Conservation (phyloP, 179 eudicot genomes). For the Corrigiola litoralis region DNA sequence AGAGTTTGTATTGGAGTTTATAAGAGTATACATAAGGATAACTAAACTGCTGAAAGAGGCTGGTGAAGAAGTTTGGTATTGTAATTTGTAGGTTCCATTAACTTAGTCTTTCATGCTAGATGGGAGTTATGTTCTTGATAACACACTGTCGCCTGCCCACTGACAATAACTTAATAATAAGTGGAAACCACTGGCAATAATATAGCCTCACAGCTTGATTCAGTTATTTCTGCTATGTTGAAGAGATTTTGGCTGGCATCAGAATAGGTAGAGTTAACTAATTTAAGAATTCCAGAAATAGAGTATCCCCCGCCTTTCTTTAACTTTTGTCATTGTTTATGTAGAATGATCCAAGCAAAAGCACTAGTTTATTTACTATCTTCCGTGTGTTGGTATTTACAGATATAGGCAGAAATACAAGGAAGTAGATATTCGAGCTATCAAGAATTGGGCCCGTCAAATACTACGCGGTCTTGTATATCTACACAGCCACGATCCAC, state of each 20-base stretch:
- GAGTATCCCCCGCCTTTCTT: neutral
- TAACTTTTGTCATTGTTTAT: neutral
- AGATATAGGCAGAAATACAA: conserved; percentile 64
- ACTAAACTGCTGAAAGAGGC: too few species aligned
- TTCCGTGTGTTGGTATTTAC: too few species aligned
- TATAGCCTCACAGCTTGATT: too few species aligned
- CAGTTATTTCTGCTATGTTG: neutral
- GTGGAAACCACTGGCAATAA: too few species aligned
- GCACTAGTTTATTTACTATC: too few species aligned
- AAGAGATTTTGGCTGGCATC: neutral
- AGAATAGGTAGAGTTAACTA: neutral
- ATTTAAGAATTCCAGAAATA: neutral
- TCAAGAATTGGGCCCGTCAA: conserved; percentile 73
- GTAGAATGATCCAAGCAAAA: neutral
- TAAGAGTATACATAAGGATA: neutral
- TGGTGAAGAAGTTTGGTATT: too few species aligned
- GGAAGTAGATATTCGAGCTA: conserved; percentile 45
- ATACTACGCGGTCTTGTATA: conserved; percentile 59
- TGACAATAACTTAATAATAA: too few species aligned
- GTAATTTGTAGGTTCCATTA: too few species aligned
- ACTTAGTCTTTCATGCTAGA: too few species aligned
- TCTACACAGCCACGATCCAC: conserved; percentile 68
- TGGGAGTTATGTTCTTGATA: too few species aligned
- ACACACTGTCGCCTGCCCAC: too few species aligned
- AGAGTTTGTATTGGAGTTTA: neutral